These are phyloP conservation scores for Zoysia japonica DNA, from an alignment of 176 grass and related monocot species.

Conservation along the genomic window DNA sequence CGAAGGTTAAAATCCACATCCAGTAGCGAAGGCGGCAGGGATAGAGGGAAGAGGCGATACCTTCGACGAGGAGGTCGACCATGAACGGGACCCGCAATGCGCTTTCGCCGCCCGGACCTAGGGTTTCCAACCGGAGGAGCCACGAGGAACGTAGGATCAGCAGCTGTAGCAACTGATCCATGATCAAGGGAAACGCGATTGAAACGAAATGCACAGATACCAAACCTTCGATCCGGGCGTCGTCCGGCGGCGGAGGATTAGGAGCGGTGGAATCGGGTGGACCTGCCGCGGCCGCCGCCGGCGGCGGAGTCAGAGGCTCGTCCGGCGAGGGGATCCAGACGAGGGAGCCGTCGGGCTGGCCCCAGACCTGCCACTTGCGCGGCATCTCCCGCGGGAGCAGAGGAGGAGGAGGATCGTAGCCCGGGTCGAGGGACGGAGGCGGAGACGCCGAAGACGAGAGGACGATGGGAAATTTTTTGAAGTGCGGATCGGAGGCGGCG, in stretches of 20 bases:
- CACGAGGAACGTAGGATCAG: not conserved
- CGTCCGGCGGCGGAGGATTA: not conserved
- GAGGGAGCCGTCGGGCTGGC: slow-evolving; percentile 41
- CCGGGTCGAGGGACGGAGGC: not conserved
- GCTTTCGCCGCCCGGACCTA: not conserved
- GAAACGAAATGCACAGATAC: not conserved
- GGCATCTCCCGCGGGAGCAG: not conserved
- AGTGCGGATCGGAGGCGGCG: not conserved
- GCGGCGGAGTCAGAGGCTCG: not conserved
- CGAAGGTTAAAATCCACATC: not conserved
- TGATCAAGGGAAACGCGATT: not conserved
- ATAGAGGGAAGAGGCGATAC: not conserved
- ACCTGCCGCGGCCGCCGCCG: not conserved
- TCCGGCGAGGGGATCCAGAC: slow-evolving; percentile 40
- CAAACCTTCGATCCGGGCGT: not conserved
- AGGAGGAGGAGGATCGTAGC: not conserved
- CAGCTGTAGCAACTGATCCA: not conserved
- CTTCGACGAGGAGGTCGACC: slow-evolving; percentile 45
- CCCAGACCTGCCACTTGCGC: slow-evolving; percentile 46
- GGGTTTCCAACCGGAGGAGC: slow-evolving; percentile 19
- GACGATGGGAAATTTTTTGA: not conserved
- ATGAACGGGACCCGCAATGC: slow-evolving; percentile 26
- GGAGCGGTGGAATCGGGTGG: not conserved
- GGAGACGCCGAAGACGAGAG: not conserved
- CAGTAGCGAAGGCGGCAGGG: no score